Evolutionary conservation across 164 flowering plant genomes (phyloP).

Genomic region (Aristolochia fimbriata): DNA sequence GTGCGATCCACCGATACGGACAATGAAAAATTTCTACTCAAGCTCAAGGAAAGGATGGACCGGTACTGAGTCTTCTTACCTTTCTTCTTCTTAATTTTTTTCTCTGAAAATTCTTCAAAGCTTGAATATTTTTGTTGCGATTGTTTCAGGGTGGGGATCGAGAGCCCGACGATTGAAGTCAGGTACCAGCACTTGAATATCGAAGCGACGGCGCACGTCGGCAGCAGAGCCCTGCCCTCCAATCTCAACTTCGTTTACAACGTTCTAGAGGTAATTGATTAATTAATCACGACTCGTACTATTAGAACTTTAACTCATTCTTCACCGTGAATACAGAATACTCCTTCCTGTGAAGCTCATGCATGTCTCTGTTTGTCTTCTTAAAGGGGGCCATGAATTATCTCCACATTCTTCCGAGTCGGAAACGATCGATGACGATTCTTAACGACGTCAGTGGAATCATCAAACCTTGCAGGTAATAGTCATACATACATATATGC

Average conservation of each 20-base stretch:
- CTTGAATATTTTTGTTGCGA: not conserved
- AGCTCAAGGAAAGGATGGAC: conserved; percentile 61
- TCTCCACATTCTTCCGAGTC: conserved; percentile 9
- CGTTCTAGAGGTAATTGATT: conserved; percentile 9
- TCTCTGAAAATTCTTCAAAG: not conserved
- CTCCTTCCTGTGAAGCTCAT: too few relatives aligned
- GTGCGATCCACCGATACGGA: conserved; percentile 78
- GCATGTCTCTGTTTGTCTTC: too few relatives aligned
- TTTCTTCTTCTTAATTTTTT: not conserved
- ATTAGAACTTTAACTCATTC: too few relatives aligned
- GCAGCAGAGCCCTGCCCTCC: conserved; percentile 70
- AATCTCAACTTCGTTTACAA: conserved; percentile 33
- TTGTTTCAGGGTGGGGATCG: conserved; percentile 64
- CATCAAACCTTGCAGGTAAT: conserved; percentile 10
- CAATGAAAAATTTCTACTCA: conserved; percentile 73
- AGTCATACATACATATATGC: too few relatives aligned
- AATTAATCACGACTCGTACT: too few relatives aligned
- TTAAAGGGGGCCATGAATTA: not conserved
- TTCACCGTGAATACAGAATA: too few relatives aligned
- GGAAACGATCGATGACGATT: conserved; percentile 1
- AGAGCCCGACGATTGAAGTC: conserved; percentile 33
- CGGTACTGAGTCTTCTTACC: conserved; percentile 24
- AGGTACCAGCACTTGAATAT: conserved; percentile 49
- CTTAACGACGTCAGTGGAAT: conserved; percentile 7
- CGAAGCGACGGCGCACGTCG: conserved; percentile 44